Base-by-base conservation (phyloP, 129 eudicot genomes). In the Flaveria sonorensis region DNA sequence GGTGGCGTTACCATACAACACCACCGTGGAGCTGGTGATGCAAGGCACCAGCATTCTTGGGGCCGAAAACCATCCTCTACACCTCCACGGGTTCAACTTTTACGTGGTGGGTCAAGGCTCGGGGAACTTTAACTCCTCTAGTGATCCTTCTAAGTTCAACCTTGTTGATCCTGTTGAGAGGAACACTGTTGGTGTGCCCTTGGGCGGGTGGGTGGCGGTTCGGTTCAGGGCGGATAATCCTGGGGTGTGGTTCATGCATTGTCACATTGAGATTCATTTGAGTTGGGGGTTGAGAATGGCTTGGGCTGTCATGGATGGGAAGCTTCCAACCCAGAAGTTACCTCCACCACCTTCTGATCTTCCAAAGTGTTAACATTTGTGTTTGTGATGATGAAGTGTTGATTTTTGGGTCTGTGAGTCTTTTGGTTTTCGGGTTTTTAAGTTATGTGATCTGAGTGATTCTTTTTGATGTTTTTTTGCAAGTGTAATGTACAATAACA, bases 201-300 rank as follows among this genome's bases (percentile, higher is more conserved):
- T 84, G 0, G 89, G 86, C 4, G 89, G 89, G 30, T 85, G 89
- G 89, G 89, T 79, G 47, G 89, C 86, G 18, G 42, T 61, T 13
- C 42, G 67, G 40, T 61, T 61, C 28, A 39, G 10, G 3, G 67
- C 67, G 6, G 67, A 61, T 12, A 61, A 61, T 13, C 67, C 67
- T 0, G 67, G 67, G 4, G 67, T 61, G 2, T 61, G 67, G 67
- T 61, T 61, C 12, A 61, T 61, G 67, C 67, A 61, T 61, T 61
- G 67, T 61, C 42, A 61, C 43, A 83, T 87, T 45, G 90, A 87
- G 50, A 74, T 83, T 32, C 90, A 83, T 71, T 39, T 84, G 20
- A 87, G 90, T 15, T 83, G 90, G 90, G 90, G 87, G 13, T 71
- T 87, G 80, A 81, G 76, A 78, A 81, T 83, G 90, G 87, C 83